These are phyloP conservation scores for Glutinoglossum americanum DNA, from an alignment of 495 filamentous ascomycete genomes.

Conservation along the genomic window DNA sequence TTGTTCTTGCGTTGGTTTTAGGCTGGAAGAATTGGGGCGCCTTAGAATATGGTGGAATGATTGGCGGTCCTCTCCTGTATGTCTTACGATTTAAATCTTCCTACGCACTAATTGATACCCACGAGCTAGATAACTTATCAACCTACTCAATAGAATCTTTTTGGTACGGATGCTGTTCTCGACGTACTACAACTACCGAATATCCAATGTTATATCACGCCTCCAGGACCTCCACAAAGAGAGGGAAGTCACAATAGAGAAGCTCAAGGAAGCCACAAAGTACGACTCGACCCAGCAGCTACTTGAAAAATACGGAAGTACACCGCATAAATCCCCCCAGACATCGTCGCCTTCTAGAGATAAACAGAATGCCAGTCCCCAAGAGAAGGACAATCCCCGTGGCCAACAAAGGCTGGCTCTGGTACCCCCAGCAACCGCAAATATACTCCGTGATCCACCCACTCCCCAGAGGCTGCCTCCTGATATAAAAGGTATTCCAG, in stretches of 20 bases:
- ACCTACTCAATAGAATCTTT: conserved; percentile 34
- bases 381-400: neutral
- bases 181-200: conserved; percentile 62
- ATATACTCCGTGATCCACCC: conserved; percentile 7
- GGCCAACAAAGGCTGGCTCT: neutral
- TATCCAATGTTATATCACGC: conserved; percentile 38
- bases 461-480: neutral
- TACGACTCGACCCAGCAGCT: conserved; percentile 88
- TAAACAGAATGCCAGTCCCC: neutral
- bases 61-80: conserved; percentile 61
- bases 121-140: neutral
- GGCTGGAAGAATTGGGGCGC: conserved; percentile 64
- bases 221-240: conserved; percentile 56
- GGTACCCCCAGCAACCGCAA: conserved; percentile 6
- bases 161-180: conserved; percentile 33
- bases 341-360: conserved; percentile 14
- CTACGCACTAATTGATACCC: neutral
- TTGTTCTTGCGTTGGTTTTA: conserved; percentile 61
- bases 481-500: neutral
- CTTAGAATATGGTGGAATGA: conserved; percentile 52
- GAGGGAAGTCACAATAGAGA: conserved; percentile 70
- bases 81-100: conserved; percentile 7
- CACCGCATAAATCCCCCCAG: conserved; percentile 22
- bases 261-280: conserved; percentile 80
- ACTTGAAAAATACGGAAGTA: conserved; percentile 76